Conservation (phyloP, 306 rosid species). For the Ziziphus jujuba region DNA sequence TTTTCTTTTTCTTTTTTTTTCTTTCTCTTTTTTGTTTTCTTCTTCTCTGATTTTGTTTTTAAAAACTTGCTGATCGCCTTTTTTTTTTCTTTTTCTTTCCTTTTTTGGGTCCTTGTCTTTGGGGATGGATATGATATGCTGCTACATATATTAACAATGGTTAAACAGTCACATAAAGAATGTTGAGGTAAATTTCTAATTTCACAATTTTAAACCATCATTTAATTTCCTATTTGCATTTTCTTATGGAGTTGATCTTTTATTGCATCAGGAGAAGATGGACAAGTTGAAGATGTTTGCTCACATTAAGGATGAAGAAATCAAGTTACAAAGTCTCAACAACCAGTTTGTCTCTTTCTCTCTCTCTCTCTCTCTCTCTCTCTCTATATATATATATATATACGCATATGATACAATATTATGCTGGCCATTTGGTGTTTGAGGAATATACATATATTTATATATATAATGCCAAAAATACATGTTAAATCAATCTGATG, state of each 20-base stretch:
- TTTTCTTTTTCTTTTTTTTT: neutral
- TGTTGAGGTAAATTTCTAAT: neutral
- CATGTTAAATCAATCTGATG: too few species aligned
- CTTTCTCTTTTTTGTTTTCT: neutral
- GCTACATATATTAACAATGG: too few species aligned
- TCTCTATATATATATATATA: neutral
- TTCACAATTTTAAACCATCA: neutral
- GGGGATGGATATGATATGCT: neutral
- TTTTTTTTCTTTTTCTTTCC: neutral
- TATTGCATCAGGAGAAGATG: neutral
- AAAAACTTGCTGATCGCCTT: too few species aligned
- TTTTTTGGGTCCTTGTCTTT: neutral
- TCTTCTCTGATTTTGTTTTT: neutral
- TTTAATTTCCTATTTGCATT: too few species aligned
- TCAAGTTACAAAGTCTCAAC: neutral
- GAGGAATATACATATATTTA: too few species aligned
- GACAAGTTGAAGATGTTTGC: constrained; percentile 1
- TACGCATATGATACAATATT: too few species aligned
- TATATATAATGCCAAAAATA: too few species aligned
- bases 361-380: neutral
- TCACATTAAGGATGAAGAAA: neutral
- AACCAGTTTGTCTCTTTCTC: constrained; percentile 1
- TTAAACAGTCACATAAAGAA: neutral
- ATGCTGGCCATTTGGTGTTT: too few species aligned
- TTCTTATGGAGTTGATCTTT: neutral